Evolutionary conservation across 441 rosid genomes (phyloP).

Genomic region (Manihot esculenta): DNA sequence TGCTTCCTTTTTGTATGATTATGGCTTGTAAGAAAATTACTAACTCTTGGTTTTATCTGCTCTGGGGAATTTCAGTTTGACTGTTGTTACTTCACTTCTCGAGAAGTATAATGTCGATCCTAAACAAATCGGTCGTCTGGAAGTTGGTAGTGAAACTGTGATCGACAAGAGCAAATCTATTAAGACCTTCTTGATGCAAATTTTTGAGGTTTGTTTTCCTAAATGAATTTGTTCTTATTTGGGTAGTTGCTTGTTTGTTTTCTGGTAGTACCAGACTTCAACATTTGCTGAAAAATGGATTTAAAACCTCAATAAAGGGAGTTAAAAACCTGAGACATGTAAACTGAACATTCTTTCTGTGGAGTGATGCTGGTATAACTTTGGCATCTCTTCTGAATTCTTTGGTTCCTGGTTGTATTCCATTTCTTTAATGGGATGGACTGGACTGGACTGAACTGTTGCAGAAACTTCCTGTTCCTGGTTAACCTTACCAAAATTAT

Average conservation of each 20-base stretch:
- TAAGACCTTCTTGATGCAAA: conserved; percentile 96
- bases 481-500: neutral
- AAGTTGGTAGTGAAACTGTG: conserved; percentile 99
- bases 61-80: conserved; percentile 52
- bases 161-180: conserved; percentile 99
- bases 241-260: conserved; percentile 1
- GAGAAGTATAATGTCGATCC: conserved; percentile 90
- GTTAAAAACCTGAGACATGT: neutral
- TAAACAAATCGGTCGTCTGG: conserved; percentile 89
- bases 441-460: neutral
- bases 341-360: neutral
- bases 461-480: neutral
- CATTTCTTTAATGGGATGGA: neutral
- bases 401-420: neutral
- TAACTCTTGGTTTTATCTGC: neutral
- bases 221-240: neutral
- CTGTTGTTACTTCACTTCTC: conserved; percentile 81
- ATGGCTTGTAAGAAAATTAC: neutral
- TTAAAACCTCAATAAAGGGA: neutral
- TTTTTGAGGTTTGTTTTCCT: conserved; percentile 71
- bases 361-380: neutral
- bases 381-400: neutral
- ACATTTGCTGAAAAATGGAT: neutral
- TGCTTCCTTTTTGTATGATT: neutral
- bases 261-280: neutral